Conservation (phyloP, 1,284 basidiomycete genomes). For the Cystobasidium slooffiae region DNA sequence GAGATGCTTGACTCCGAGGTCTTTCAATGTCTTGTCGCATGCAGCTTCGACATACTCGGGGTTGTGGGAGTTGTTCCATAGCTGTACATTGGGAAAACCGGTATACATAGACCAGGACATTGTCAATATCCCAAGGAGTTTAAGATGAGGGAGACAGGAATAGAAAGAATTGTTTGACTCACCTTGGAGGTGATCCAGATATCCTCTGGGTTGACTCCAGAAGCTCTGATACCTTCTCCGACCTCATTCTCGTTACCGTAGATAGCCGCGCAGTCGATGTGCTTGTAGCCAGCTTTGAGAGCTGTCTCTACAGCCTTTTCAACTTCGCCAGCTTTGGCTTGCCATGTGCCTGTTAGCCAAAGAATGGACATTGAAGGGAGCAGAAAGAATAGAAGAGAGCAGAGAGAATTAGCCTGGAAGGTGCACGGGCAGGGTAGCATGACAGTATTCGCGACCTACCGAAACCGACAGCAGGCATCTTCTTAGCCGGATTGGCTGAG, state of each 20-base stretch:
- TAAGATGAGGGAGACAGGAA: too few species aligned
- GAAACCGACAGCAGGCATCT: constrained; percentile 36
- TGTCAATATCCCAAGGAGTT: too few species aligned
- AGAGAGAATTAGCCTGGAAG: background rate
- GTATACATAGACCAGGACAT: background rate
- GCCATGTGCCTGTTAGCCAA: constrained; percentile 67
- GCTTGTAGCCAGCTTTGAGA: constrained; percentile 73
- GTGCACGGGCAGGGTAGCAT: background rate
- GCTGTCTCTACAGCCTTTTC: constrained; percentile 66
- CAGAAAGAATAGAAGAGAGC: too few species aligned
- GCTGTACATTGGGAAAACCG: background rate
- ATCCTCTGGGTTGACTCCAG: constrained; percentile 76
- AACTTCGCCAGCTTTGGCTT: constrained; percentile 64
- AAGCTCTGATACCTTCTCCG: constrained; percentile 75
- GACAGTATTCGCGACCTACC: background rate
- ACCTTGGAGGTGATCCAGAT: constrained; percentile 80
- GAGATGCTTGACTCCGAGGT: constrained; percentile 76
- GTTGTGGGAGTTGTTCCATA: constrained; percentile 70
- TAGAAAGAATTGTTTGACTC: constrained; percentile 41
- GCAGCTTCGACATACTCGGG: constrained; percentile 69
- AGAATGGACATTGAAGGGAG: background rate
- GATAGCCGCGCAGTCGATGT: constrained; percentile 73
- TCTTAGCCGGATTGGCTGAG: constrained; percentile 36
- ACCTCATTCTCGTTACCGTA: constrained; percentile 70
- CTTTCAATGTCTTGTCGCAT: constrained; percentile 71